Evolutionary conservation across 257 asterid genomes (phyloP), one percentile per base, ranked within the genome.

Genomic region (Linderniella brevidens): DNA sequence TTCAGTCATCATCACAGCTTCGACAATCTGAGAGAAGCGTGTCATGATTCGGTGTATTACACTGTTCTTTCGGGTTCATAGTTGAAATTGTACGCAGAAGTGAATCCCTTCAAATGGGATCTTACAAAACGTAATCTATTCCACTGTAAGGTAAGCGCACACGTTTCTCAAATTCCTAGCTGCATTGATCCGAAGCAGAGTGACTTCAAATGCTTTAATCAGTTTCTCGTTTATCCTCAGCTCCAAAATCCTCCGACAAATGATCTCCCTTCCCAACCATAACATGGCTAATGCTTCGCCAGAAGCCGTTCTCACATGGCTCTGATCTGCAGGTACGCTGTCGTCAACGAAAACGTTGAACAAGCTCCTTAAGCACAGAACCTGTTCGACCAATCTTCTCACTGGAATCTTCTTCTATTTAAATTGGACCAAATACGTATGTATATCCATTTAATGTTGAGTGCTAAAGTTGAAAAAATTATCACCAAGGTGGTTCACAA

Each of bases 281-380:
- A 81, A 68, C 93, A 79, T 90, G 3, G 94, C 80, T 5, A 90
- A 15, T 0, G 96, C 96, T 58, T 82, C 94, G 10, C 98, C 98
- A 9, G 96, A 84, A 13, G 77, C 78, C 18, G 44, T 67, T 52
- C 77, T 67, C 4, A 85, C 93, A 12, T 73, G 71, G 19, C 55
- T 49, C 17, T 50, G 65, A 35, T 56, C 38, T 10, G 56, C 67
- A 5, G 67, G 67, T 0, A 55, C 56, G 18, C 41, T 57, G 12
- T 77, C 74, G 46, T 76, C 61, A 29, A 81, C 72, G 59, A 79
- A 90, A 17, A 85, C 76, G 29, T 56, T 59, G 43, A 75, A 69
- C 59, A n/a, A 90, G 39, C 41, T 67, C 96, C 52, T 70, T 77
- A 8, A 85, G 64, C 15, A 90, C 61, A n/a, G 94, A 96, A 0